Evolutionary conservation across 2,329 filamentous ascomycete genomes (phyloP).

Genomic region (Calonectria honghensis): DNA sequence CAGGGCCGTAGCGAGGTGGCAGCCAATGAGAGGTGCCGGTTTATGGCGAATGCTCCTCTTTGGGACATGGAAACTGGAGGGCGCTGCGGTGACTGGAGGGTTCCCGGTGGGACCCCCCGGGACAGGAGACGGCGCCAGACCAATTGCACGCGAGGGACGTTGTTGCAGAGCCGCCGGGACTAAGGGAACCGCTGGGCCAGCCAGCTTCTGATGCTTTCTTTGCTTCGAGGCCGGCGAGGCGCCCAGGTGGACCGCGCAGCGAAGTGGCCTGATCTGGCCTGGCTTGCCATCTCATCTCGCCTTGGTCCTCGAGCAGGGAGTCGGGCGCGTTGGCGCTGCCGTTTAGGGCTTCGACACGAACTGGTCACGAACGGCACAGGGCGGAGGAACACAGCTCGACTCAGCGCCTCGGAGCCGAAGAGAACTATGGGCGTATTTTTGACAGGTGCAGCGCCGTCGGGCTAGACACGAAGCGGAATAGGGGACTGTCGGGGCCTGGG

Average conservation of each 20-base stretch:
- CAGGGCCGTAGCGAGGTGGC: constrained; percentile 44
- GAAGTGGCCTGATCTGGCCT: constrained; percentile 46
- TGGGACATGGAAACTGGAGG: constrained; percentile 46
- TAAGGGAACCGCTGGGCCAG: constrained; percentile 39
- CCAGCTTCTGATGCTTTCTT: constrained; percentile 36
- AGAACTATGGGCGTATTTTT: constrained; percentile 27
- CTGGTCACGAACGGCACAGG: neutral
- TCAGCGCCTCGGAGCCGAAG: constrained; percentile 37
- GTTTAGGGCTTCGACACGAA: neutral
- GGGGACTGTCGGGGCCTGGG: constrained; percentile 40
- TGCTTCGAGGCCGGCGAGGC: too few species aligned
- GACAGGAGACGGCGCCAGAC: constrained; percentile 47
- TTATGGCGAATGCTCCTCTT: constrained; percentile 52
- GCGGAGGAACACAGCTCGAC: constrained; percentile 3
- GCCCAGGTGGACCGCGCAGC: too few species aligned
- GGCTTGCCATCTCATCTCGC: neutral
- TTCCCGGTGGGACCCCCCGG: constrained; percentile 32
- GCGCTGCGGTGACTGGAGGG: constrained; percentile 26
- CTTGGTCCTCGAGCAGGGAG: neutral
- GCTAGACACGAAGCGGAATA: constrained; percentile 54
- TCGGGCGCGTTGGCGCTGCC: neutral
- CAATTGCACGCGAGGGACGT: constrained; percentile 41
- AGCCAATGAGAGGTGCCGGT: constrained; percentile 51
- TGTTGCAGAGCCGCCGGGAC: constrained; percentile 48
- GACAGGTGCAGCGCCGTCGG: constrained; percentile 44